Evolutionary conservation across 2,329 filamentous ascomycete genomes (phyloP).

Genomic region (Cryphonectria parasitica): DNA sequence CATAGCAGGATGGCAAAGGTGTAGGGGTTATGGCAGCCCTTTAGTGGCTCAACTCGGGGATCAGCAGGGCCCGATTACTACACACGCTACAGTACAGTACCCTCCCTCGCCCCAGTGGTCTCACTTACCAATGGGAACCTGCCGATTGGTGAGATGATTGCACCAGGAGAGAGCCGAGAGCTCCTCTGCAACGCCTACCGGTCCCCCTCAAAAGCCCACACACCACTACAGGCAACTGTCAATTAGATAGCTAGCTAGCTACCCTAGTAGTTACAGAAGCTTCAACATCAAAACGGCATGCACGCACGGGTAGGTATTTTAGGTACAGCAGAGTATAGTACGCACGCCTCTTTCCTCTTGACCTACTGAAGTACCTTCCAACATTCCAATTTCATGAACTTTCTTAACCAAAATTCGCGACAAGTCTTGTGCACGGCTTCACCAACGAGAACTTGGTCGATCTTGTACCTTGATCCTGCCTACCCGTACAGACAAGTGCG

Average conservation of each 20-base stretch:
- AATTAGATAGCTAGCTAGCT: not conserved
- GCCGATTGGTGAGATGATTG: slow-evolving; percentile 21
- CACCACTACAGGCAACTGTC: not conserved
- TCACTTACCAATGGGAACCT: slow-evolving; percentile 14
- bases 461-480: not conserved
- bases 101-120: not conserved
- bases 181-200: not conserved
- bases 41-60: not conserved
- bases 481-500: not conserved
- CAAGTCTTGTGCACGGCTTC: not conserved
- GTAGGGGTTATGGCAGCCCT: not conserved
- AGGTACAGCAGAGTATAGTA: too few relatives aligned
- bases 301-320: too few relatives aligned
- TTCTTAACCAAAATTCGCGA: too few relatives aligned
- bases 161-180: not conserved
- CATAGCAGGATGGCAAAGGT: too few relatives aligned
- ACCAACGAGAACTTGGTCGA: not conserved
- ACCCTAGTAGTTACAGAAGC: not conserved
- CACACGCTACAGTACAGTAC: too few relatives aligned
- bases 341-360: too few relatives aligned
- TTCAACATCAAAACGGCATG: too few relatives aligned
- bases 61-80: slow-evolving; percentile 8
- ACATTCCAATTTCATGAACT: too few relatives aligned
- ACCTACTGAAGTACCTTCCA: too few relatives aligned
- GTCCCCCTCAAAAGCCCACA: not conserved